These are phyloP conservation scores for Phlebiopsis flavidoalba DNA, from an alignment of 768 basidiomycete genomes.

Conservation along the genomic window DNA sequence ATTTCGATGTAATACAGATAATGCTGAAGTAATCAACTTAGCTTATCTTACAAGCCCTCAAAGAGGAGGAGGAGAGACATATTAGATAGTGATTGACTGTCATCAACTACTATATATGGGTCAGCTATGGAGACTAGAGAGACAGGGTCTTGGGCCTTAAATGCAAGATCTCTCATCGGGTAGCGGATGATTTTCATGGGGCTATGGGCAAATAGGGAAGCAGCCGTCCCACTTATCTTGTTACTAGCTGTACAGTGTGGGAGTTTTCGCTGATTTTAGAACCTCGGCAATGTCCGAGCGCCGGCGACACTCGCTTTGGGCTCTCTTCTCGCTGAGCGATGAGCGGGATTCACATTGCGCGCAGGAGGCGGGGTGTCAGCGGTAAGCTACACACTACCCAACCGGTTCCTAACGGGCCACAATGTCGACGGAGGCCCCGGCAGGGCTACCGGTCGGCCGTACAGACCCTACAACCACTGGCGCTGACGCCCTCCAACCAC, in stretches of 20 bases:
- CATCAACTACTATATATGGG: too few relatives aligned
- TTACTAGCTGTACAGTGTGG: neutral
- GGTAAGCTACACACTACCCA: neutral
- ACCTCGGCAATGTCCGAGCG: neutral
- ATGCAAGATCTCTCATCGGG: too few relatives aligned
- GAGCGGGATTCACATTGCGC: neutral
- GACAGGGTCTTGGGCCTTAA: too few relatives aligned
- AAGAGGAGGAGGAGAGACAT: too few relatives aligned
- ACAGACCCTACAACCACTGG: neutral
- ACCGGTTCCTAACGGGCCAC: neutral
- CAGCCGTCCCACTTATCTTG: too few relatives aligned
- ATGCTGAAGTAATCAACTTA: too few relatives aligned
- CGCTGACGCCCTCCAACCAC: constrained; percentile 3
- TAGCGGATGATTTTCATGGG: too few relatives aligned
- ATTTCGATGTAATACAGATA: too few relatives aligned
- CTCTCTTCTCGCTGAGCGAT: neutral
- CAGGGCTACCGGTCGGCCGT: neutral
- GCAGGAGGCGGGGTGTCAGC: neutral
- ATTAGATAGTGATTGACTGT: too few relatives aligned
- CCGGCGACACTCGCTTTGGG: neutral
- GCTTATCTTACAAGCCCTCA: too few relatives aligned
- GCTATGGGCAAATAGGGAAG: too few relatives aligned
- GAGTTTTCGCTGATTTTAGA: neutral
- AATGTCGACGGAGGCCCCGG: neutral
- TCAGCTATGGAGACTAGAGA: too few relatives aligned